phyloP scores from a whole-genome alignment of 148 eudicot species.

The Rhododendron mucronatum region DNA sequence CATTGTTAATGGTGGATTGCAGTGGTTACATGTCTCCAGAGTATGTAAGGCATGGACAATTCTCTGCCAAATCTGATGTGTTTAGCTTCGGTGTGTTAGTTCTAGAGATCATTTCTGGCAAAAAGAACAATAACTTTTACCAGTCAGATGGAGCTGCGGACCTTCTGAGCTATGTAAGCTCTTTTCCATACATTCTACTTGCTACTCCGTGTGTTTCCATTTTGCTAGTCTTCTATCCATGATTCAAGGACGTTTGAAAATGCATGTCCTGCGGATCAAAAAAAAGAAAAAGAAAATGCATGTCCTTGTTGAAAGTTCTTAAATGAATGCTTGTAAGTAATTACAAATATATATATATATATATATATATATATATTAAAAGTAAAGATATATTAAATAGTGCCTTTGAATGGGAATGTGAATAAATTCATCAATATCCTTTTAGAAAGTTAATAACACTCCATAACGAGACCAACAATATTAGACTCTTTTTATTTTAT shows the following conservation, averaged over 20 bases:
- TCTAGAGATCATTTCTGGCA: slow-evolving; percentile 32
- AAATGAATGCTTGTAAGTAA: background rate
- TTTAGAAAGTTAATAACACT: background rate
- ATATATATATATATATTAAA: background rate
- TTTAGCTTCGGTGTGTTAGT: slow-evolving; percentile 53
- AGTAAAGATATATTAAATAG: background rate
- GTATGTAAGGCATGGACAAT: slow-evolving; percentile 40
- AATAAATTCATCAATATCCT: background rate
- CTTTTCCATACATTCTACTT: background rate
- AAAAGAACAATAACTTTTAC: slow-evolving; percentile 19
- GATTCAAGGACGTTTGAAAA: background rate
- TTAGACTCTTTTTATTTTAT: background rate
- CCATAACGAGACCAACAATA: background rate
- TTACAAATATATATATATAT: too few species aligned
- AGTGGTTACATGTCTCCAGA: slow-evolving; percentile 28
- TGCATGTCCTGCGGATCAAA: background rate
- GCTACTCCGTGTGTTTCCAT: background rate
- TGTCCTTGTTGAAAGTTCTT: background rate
- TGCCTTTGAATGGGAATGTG: background rate
- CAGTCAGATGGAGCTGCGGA: background rate
- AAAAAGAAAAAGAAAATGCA: background rate
- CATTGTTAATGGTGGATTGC: background rate
- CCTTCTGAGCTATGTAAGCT: slow-evolving; percentile 33
- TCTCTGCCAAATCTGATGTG: slow-evolving; percentile 51
- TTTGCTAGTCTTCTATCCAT: background rate